Evolutionary conservation across 768 basidiomycete species (phyloP), one percentile per base, ranked within the genome.

Genomic region (Serendipita indica): DNA sequence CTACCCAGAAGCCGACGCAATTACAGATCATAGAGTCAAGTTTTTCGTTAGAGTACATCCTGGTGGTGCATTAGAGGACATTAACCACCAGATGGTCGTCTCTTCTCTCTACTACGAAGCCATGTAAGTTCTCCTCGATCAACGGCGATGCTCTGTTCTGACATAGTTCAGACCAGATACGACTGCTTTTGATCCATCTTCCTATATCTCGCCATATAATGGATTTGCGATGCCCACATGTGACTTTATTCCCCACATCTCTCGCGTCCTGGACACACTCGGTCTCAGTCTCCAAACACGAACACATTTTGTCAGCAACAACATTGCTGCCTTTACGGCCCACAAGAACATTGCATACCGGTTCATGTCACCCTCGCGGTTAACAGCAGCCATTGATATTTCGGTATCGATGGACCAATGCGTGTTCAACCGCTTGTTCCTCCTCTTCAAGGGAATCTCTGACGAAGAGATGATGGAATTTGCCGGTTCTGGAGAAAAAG

Each of bases 291-390:
- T 89, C 33, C 82, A 86, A 61, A 86, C 87, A 33, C 81, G 86
- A 54, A 87, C 89, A 3, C 79, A 77, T 62, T 89, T 90, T 69
- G 79, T 91, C 66, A 86, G 86, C 68, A 82, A 85, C 69, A 87
- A 90, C 69, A 74, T 90, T 62, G 74, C 82, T 27, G 72, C 81
- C 12, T 89, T 89, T 69, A 72, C 82, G 7, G 73, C 74, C 14
- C 86, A 91, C 71, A 86, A 83, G 67, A 89, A 91, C 69, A 87
- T 91, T 62, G 89, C 88, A 18, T 91, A 90, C 67, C 82, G 89
- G n/a, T 89, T 91, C 69, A 77, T 91, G 62, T 78, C 82, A 6
- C 89, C 86, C 3, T 73, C 75, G 60, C 84, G 80, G 64, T 85
- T 91, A 41, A 85, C 87, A 3, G 81, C 86, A 2, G 89, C 89